Conservation (phyloP, 352 stramenopile species). For the Phytophthora podocarpi region DNA sequence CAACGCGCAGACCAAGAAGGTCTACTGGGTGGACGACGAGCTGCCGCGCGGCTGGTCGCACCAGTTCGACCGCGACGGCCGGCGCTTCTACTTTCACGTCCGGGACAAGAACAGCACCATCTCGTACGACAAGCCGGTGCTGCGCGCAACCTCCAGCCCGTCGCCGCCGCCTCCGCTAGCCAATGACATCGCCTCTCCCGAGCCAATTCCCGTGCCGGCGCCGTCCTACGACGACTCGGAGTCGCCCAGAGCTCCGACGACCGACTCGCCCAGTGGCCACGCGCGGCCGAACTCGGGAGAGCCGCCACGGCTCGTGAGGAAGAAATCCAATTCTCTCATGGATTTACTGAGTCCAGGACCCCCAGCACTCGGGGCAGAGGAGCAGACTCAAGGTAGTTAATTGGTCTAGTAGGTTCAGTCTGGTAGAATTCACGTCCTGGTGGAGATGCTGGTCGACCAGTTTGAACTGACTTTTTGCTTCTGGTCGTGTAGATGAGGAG, state of each 20-base stretch:
- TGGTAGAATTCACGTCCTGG: too few species aligned
- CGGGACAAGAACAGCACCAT: conserved; percentile 67
- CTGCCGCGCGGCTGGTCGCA: conserved; percentile 81
- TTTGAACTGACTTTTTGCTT: not conserved
- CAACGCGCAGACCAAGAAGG: conserved; percentile 74
- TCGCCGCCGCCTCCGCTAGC: not conserved
- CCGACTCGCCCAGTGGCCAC: conserved; percentile 6
- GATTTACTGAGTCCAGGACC: conserved; percentile 72
- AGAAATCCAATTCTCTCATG: conserved; percentile 82
- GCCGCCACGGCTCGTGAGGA: conserved; percentile 37
- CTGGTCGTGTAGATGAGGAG: conserved; percentile 9
- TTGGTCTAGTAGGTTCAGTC: too few species aligned
- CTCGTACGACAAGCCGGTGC: conserved; percentile 77
- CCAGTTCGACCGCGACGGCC: conserved; percentile 72
- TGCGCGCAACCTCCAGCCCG: conserved; percentile 10
- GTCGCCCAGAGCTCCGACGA: not conserved
- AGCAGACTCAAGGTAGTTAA: conserved; percentile 42
- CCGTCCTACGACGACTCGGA: conserved; percentile 44
- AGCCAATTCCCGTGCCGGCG: conserved; percentile 49
- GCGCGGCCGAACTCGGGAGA: conserved; percentile 8
- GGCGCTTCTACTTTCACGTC: conserved; percentile 80
- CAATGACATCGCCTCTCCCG: conserved; percentile 22
- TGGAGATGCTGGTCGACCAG: too few species aligned
- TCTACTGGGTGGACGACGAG: conserved; percentile 86
- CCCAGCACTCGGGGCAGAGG: conserved; percentile 35